These are phyloP conservation scores for Nakazawaea sp. DNA, from an alignment of 805 yeast species.

Conservation along the genomic window DNA sequence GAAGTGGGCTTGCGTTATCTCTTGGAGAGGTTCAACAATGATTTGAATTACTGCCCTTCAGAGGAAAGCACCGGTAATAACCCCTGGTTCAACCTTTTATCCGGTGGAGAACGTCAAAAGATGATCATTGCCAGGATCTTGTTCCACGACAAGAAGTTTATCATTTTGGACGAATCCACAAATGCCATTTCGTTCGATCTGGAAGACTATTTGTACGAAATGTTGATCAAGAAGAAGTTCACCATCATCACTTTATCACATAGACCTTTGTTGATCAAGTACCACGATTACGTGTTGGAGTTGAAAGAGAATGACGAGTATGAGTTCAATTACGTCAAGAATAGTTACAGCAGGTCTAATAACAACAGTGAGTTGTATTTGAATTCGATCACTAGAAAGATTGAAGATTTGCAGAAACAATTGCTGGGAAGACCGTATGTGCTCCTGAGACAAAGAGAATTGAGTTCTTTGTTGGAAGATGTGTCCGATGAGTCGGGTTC, in stretches of 20 bases:
- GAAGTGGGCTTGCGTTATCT: slow-evolving; percentile 80
- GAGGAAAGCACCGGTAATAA: slow-evolving; percentile 19
- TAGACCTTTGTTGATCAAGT: slow-evolving; percentile 76
- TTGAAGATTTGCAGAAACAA: slow-evolving; percentile 55
- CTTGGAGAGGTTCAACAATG: slow-evolving; percentile 52
- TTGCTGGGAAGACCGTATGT: slow-evolving; percentile 52
- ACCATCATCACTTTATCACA: slow-evolving; percentile 80
- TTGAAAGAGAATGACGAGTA: slow-evolving; percentile 53
- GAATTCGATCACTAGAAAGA: slow-evolving; percentile 71
- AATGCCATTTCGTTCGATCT: slow-evolving; percentile 87
- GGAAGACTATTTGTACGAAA: slow-evolving; percentile 79
- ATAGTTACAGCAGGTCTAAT: slow-evolving; percentile 12
- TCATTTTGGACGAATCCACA: slow-evolving; percentile 88
- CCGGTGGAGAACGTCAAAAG: slow-evolving; percentile 96
- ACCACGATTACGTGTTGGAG: slow-evolving; percentile 72
- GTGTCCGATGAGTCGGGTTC: slow-evolving; percentile 14
- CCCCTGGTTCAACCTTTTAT: slow-evolving; percentile 80
- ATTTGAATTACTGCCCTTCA: slow-evolving; percentile 37
- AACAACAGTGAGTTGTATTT: slow-evolving; percentile 28
- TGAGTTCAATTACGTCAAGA: slow-evolving; percentile 26
- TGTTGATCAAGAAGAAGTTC: slow-evolving; percentile 60
- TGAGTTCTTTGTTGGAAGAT: slow-evolving; percentile 45
- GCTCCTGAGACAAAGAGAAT: slow-evolving; percentile 52
- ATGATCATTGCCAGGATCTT: slow-evolving; percentile 81
- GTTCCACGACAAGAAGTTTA: slow-evolving; percentile 74